Percentiles rank a stretch among this genome's conserved stretches.
phyloP scores from a whole-genome alignment of 495 filamentous ascomycete genomes.

The Aspergillus saccharolyticus region DNA sequence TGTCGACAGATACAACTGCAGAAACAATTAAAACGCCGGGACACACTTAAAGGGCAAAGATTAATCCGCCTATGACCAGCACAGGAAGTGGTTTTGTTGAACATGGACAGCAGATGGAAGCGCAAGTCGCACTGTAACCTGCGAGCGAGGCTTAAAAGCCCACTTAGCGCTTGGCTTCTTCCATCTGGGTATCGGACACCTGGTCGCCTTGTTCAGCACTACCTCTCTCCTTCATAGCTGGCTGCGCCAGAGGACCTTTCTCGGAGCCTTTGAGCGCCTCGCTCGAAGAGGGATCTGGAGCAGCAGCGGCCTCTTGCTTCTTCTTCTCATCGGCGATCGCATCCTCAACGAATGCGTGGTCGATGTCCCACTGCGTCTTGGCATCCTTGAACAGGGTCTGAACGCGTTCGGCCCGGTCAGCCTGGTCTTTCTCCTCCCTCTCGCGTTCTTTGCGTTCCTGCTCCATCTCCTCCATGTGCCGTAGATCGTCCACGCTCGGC shows the following conservation, averaged over 20 bases:
- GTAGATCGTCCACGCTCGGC: constrained; percentile 92
- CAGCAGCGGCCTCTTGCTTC: constrained; percentile 12
- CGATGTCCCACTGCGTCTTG: constrained; percentile 73
- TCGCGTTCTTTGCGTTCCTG: constrained; percentile 68
- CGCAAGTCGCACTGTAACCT: too few relatives aligned
- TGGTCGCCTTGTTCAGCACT: background rate
- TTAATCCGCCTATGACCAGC: constrained; percentile 17
- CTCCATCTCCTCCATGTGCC: constrained; percentile 98
- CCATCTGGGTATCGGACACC: background rate
- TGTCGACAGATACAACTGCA: background rate
- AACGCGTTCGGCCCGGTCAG: constrained; percentile 36
- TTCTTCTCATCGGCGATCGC: constrained; percentile 52
- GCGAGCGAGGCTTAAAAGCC: too few relatives aligned
- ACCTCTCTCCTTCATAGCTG: constrained; percentile 4
- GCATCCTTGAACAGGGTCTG: constrained; percentile 56
- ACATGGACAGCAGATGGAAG: background rate
- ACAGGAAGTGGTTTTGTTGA: constrained; percentile 9
- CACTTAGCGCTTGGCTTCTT: background rate
- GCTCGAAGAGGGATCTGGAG: constrained; percentile 7
- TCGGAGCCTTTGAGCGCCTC: constrained; percentile 3
- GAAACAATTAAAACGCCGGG: constrained; percentile 3
- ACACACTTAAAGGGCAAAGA: background rate
- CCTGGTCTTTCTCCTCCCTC: constrained; percentile 64
- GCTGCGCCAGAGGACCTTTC: constrained; percentile 6
- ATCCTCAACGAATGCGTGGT: constrained; percentile 70